Base-by-base conservation (phyloP, 345 rosid species). In the Pugionium dolabratum region DNA sequence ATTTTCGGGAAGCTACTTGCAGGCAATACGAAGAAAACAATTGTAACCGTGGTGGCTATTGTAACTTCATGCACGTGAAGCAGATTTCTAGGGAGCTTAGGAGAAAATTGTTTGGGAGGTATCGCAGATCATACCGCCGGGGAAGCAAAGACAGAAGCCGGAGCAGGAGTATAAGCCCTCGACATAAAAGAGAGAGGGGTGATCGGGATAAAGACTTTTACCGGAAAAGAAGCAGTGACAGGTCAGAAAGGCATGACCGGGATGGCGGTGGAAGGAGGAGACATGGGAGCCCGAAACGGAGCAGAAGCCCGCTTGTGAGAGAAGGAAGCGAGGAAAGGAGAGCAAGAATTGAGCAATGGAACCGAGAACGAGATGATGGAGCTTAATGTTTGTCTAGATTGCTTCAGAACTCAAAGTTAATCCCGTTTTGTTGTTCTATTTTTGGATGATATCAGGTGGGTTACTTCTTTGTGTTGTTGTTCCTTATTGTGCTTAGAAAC, bases 341-440 rank as follows among this genome's bases (percentile, higher is more conserved):
- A 59, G 96, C 96, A 1, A 83, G 85, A 62, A 91, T 91, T 53
- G 96, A 82, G 80, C 90, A 89, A 62, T 91, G 98, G 96, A 91
- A 91, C 68, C 78, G 87, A 26, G 97, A 91, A 76, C 84, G 78
- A 51, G 90, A 70, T 34, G 83, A 57, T 50, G 70, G 70, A 49
- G 70, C 49, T 56, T 71, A 64, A 71, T 4, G 32, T 45, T 33
- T 5, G 9, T 40, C 5, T 55, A 55, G 34, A 27, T 61, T 51
- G 30, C 56, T 57, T 37, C 28, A 47, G 10, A 39, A 18, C 18
- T 18, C 18, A 18, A 18, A 18, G 18, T 18, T 18, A 18, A 18
- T 18, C 18, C 18, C 18, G 18, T 18, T 18, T 18, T 62, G 57
- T 36, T 54, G 44, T 71, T 62, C 29, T 54, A 6, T 33, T 10